These are phyloP conservation scores for Hypoxylon intermedium DNA, from an alignment of 495 filamentous ascomycete genomes.

Conservation along the genomic window DNA sequence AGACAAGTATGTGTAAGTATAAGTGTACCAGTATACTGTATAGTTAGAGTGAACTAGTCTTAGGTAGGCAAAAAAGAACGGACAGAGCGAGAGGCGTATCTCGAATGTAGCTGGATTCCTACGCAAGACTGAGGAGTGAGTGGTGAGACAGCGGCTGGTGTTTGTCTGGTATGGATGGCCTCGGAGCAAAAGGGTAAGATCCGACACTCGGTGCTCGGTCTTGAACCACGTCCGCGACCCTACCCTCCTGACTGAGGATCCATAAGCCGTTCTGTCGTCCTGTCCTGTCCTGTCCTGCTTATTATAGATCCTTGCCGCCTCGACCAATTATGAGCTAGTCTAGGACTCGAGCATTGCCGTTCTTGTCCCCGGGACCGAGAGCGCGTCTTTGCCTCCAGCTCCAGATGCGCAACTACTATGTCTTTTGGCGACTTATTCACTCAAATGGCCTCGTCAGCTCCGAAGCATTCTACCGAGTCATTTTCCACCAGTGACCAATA, in stretches of 20 bases:
- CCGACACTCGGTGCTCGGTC: slow-evolving; percentile 19
- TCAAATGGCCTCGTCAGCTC: not conserved
- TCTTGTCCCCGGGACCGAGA: not conserved
- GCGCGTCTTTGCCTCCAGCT: not conserved
- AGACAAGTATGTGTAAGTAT: not conserved
- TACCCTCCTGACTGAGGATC: not conserved
- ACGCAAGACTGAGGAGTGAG: not conserved
- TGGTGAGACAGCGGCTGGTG: not conserved
- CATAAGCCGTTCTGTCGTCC: not conserved
- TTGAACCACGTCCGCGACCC: slow-evolving; percentile 1
- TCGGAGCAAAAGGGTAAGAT: slow-evolving; percentile 8
- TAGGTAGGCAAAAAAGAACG: not conserved
- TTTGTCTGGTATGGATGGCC: not conserved
- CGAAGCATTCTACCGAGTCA: slow-evolving; percentile 2
- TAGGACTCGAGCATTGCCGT: too few species aligned
- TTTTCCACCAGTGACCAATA: not conserved
- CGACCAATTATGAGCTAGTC: too few species aligned
- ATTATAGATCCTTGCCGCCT: not conserved
- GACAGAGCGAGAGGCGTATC: not conserved
- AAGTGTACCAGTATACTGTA: too few species aligned
- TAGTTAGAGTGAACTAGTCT: not conserved
- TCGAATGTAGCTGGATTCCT: not conserved
- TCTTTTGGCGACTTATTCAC: not conserved
- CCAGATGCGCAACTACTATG: slow-evolving; percentile 1
- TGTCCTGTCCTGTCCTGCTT: not conserved